Evolutionary conservation across 345 rosid genomes (phyloP), one percentile per base, ranked within the genome.

Genomic region (Aquilaria sinensis): DNA sequence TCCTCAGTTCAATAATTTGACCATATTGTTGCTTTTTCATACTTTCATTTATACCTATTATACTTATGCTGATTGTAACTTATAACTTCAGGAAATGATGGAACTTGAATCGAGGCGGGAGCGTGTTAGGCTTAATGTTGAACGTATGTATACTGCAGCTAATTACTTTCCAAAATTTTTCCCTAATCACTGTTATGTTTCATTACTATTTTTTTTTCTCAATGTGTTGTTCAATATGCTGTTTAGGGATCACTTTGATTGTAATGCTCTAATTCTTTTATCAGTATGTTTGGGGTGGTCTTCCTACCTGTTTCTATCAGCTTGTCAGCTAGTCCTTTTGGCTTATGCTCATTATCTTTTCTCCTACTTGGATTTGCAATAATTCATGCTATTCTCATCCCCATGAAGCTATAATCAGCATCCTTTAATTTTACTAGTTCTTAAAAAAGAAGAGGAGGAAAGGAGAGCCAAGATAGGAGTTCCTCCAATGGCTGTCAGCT

Each of bases 61-160:
- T 4, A 37, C 2, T 37, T 4, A 37, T 37, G 43, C 43, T 37
- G 43, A 37, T 57, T 69, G 15, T 59, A 15, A 31, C 62, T 62
- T 80, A 61, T 29, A 63, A 64, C 10, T 75, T 46, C 79, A 85
- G 97, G 97, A 90, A 75, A 77, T 90, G 83, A 74, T 72, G 60
- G 80, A 83, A 58, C 83, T 94, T 57, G 96, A 90, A 76, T 91
- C 85, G 66, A 85, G 81, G 80, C 96, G 96, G 63, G 95, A 94
- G 69, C 89, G 68, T 59, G 83, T 86, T 61, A 85, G 62, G 80
- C 92, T 83, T 64, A 94, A 94, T 77, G 89, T 86, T 55, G 89
- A 92, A 60, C 68, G 97, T 94, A 86, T 8, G 90, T 81, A 63
- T 63, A 11, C 53, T 30, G 14, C 5, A 23, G 15, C 8, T 41